Evolutionary conservation across 2,329 filamentous ascomycete species (phyloP).

Genomic region (Tolypocladium guangdongense): DNA sequence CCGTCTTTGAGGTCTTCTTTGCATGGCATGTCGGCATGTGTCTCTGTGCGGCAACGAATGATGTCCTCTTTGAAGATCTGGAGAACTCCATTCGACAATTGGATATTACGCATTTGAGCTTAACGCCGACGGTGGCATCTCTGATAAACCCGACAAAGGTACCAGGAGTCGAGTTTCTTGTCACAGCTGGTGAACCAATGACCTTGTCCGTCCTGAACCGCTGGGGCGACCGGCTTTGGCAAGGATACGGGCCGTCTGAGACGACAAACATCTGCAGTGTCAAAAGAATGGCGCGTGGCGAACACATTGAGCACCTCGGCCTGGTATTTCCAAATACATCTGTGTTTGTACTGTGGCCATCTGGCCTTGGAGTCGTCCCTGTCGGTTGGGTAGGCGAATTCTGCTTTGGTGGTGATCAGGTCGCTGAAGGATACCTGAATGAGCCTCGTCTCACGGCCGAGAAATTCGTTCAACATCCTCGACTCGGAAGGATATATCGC

Average conservation of each 20-base stretch:
- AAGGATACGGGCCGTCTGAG: slow-evolving; percentile 78
- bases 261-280: slow-evolving; percentile 83
- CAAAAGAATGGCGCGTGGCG: slow-evolving; percentile 44
- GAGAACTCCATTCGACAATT: slow-evolving; percentile 55
- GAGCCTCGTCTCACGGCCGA: slow-evolving; percentile 47
- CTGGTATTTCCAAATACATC: slow-evolving; percentile 66
- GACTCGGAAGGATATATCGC: slow-evolving; percentile 64
- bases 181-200: slow-evolving; percentile 73
- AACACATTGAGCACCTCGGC: slow-evolving; percentile 68
- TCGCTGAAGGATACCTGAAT: slow-evolving; percentile 65
- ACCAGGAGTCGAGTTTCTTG: slow-evolving; percentile 61
- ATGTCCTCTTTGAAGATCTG: slow-evolving; percentile 62
- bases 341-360: slow-evolving; percentile 46
- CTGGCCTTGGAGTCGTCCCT: slow-evolving; percentile 44
- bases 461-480: slow-evolving; percentile 59
- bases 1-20: slow-evolving; percentile 85
- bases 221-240: slow-evolving; percentile 63
- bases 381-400: slow-evolving; percentile 69
- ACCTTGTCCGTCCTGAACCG: slow-evolving; percentile 57
- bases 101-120: slow-evolving; percentile 65
- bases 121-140: slow-evolving; percentile 77
- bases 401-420: slow-evolving; percentile 77
- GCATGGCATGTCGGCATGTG: slow-evolving; percentile 70
- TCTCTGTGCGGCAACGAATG: slow-evolving; percentile 64
- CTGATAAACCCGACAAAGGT: slow-evolving; percentile 59